Conservation (phyloP, 2,329 filamentous ascomycete genomes). For the Juglanconis sp. region DNA sequence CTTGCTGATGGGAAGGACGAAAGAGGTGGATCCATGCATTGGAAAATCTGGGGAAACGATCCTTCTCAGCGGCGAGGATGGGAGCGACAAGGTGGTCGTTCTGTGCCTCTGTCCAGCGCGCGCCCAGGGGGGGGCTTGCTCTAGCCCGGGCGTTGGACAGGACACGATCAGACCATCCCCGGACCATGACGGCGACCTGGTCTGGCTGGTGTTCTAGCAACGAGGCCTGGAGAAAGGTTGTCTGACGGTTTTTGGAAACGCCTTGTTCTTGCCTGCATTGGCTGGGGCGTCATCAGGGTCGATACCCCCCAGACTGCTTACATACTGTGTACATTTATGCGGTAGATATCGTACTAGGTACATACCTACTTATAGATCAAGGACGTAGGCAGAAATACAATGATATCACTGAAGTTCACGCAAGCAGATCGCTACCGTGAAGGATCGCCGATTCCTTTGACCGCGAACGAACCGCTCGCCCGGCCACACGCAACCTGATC, state of each 20-base stretch:
- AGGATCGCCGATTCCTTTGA: background rate
- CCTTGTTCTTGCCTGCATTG: background rate
- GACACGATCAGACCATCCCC: slow-evolving; percentile 1
- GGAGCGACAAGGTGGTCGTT: slow-evolving; percentile 12
- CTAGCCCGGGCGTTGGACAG: slow-evolving; percentile 1
- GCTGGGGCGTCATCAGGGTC: background rate
- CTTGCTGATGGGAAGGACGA: slow-evolving; percentile 19
- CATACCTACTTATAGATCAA: background rate
- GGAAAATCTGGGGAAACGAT: slow-evolving; percentile 12
- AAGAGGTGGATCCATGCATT: slow-evolving; percentile 13
- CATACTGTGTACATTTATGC: background rate
- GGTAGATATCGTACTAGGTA: background rate
- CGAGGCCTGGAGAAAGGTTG: slow-evolving; percentile 1
- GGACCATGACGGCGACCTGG: slow-evolving; percentile 4
- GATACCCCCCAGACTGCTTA: background rate
- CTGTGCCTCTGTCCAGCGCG: slow-evolving; percentile 9
- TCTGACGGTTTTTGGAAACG: slow-evolving; percentile 3
- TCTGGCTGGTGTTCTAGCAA: background rate
- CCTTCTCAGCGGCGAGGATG: slow-evolving; percentile 16
- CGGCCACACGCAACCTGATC: background rate
- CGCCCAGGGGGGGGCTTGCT: background rate
- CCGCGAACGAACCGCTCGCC: background rate
- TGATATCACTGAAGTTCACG: slow-evolving; percentile 1
- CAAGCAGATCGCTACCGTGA: background rate
- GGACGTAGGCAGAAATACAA: background rate